Conservation (phyloP, 345 rosid species). For the Boechera stricta region DNA sequence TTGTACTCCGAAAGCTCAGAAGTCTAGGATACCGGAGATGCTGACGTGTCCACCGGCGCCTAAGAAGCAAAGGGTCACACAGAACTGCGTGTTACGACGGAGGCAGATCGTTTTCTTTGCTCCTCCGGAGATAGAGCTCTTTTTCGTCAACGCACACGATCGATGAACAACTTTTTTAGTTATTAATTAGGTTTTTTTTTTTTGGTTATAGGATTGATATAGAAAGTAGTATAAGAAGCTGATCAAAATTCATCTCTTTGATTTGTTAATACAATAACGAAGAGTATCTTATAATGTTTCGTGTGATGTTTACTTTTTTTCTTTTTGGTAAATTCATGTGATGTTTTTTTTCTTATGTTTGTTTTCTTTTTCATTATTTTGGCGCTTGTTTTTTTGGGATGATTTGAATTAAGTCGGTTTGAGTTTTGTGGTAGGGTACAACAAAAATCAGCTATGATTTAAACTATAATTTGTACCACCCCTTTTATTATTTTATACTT, state of each 20-base stretch:
- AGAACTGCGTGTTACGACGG: conserved; percentile 56
- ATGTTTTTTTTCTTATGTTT: not conserved
- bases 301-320: conserved; percentile 18
- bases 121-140: conserved; percentile 94
- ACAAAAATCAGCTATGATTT: conserved; percentile 22
- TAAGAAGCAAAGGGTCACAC: conserved; percentile 66
- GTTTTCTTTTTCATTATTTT: conserved; percentile 5
- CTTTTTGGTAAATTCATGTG: conserved; percentile 20
- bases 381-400: conserved; percentile 47
- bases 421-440: conserved; percentile 47
- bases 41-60: conserved; percentile 97
- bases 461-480: conserved; percentile 25
- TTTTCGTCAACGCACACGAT: conserved; percentile 66
- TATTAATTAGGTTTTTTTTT: conserved; percentile 13
- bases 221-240: conserved; percentile 33
- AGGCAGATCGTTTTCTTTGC: conserved; percentile 88
- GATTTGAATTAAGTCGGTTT: conserved; percentile 45
- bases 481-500: conserved; percentile 24
- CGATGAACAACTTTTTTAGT: conserved; percentile 19
- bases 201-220: conserved; percentile 21
- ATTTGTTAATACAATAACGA: conserved; percentile 43
- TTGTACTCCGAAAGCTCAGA: conserved; percentile 80
- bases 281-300: conserved; percentile 33
- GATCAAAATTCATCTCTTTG: conserved; percentile 31
- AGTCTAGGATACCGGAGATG: conserved; percentile 78